These are phyloP conservation scores for Tolypocladium inflatum DNA, from an alignment of 2,329 filamentous ascomycete genomes.

Conservation along the genomic window DNA sequence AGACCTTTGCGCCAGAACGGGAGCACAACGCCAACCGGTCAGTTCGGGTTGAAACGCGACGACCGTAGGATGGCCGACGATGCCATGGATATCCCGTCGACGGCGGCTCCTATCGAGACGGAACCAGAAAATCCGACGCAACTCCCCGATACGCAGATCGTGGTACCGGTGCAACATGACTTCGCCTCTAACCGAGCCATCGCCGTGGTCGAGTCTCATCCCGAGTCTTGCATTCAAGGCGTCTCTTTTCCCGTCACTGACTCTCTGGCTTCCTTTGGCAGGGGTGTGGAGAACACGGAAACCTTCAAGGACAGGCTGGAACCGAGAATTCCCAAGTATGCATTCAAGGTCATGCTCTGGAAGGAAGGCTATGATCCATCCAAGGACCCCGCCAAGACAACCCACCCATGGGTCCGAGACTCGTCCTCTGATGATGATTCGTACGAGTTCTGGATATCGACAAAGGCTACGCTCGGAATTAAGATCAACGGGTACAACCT, in stretches of 20 bases:
- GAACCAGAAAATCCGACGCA: slow-evolving; percentile 26
- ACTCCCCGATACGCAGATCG: slow-evolving; percentile 23
- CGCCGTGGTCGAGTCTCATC: slow-evolving; percentile 56
- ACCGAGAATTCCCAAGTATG: slow-evolving; percentile 68
- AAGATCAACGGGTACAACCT: slow-evolving; percentile 65
- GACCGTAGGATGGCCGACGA: slow-evolving; percentile 15
- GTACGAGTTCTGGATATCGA: slow-evolving; percentile 66
- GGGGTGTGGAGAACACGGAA: slow-evolving; percentile 57
- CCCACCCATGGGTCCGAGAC: slow-evolving; percentile 33
- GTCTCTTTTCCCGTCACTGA: slow-evolving; percentile 57
- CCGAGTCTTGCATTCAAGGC: slow-evolving; percentile 54
- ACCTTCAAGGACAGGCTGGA: slow-evolving; percentile 56
- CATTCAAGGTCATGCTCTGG: slow-evolving; percentile 70
- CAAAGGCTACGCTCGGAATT: slow-evolving; percentile 69
- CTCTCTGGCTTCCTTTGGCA: slow-evolving; percentile 68
- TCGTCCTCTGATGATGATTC: slow-evolving; percentile 34
- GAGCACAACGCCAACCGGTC: not conserved
- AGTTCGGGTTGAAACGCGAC: slow-evolving; percentile 12
- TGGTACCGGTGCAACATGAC: slow-evolving; percentile 23
- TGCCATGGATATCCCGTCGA: slow-evolving; percentile 18
- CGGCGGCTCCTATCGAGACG: slow-evolving; percentile 15
- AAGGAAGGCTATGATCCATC: slow-evolving; percentile 55
- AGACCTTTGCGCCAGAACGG: slow-evolving; percentile 5
- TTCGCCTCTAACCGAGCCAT: slow-evolving; percentile 34
- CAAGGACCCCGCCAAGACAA: slow-evolving; percentile 42